Conservation (phyloP, 768 basidiomycete genomes). For the Naganishia vaughanmartiniae region DNA sequence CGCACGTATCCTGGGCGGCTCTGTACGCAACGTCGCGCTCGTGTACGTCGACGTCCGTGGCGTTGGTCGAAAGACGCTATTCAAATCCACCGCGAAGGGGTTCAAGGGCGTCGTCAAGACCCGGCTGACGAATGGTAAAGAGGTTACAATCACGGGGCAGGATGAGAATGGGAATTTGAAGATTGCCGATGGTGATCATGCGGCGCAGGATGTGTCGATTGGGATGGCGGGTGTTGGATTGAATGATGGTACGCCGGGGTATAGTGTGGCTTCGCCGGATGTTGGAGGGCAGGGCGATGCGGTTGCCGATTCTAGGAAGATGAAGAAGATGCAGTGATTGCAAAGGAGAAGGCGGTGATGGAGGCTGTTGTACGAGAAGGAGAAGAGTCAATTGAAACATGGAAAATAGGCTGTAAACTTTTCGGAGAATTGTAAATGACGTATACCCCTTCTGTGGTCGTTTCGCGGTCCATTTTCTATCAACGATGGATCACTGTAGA, state of each 20-base stretch:
- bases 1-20: slow-evolving; percentile 62
- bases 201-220: slow-evolving; percentile 13
- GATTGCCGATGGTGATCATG: slow-evolving; percentile 22
- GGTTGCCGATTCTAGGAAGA: slow-evolving; percentile 2
- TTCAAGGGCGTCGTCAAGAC: slow-evolving; percentile 42
- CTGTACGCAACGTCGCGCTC: slow-evolving; percentile 68
- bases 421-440: background rate
- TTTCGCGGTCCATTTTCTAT: too few species aligned
- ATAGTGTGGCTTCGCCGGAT: background rate
- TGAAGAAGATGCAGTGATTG: slow-evolving; percentile 9
- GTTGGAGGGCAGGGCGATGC: background rate
- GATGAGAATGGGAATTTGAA: slow-evolving; percentile 21
- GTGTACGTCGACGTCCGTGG: slow-evolving; percentile 75
- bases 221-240: slow-evolving; percentile 5
- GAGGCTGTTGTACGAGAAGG: too few species aligned
- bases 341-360: too few species aligned
- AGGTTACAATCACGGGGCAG: slow-evolving; percentile 25
- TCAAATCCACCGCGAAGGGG: slow-evolving; percentile 57
- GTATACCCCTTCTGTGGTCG: too few species aligned
- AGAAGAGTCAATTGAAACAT: background rate
- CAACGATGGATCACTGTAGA: too few species aligned
- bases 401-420: background rate
- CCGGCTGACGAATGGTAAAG: slow-evolving; percentile 31
- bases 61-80: slow-evolving; percentile 66
- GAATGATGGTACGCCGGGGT: slow-evolving; percentile 1